Conservation (phyloP, 1,284 basidiomycete species). For the Pyrrhoderma lamaoense region DNA sequence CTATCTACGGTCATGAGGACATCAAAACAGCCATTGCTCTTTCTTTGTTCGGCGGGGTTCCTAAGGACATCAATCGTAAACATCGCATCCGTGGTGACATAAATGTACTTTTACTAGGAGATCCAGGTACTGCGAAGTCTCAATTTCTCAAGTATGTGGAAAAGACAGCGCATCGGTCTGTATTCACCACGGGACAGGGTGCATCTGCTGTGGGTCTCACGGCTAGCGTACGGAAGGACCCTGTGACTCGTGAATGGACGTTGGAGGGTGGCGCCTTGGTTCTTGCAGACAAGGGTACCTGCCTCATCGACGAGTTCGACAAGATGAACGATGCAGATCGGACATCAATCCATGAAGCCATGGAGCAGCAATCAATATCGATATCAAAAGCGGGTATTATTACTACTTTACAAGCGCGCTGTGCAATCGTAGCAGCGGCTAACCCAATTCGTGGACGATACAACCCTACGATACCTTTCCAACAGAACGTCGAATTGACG, state of each 20-base stretch:
- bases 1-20: conserved; percentile 97
- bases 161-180: conserved; percentile 94
- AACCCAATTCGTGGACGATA: conserved; percentile 96
- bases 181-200: conserved; percentile 98
- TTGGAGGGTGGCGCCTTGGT: conserved; percentile 97
- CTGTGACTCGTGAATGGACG: conserved; percentile 97
- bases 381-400: conserved; percentile 99
- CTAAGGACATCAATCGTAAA: conserved; percentile 96
- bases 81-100: conserved; percentile 96
- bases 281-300: conserved; percentile 97
- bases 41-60: conserved; percentile 88
- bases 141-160: conserved; percentile 99
- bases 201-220: conserved; percentile 98
- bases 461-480: conserved; percentile 96
- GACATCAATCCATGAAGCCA: conserved; percentile 98
- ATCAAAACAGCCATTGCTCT: conserved; percentile 98
- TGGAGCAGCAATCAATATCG: conserved; percentile 99
- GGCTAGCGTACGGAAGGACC: conserved; percentile 95
- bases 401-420: conserved; percentile 93
- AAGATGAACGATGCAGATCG: conserved; percentile 99
- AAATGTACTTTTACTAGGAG: conserved; percentile 91
- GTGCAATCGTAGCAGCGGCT: conserved; percentile 95
- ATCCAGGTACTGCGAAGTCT: conserved; percentile 98
- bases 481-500: conserved; percentile 97
- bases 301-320: conserved; percentile 99